phyloP scores from a whole-genome alignment of 202 grass and related monocot genomes.

The Miscanthus sacchariflorus region DNA sequence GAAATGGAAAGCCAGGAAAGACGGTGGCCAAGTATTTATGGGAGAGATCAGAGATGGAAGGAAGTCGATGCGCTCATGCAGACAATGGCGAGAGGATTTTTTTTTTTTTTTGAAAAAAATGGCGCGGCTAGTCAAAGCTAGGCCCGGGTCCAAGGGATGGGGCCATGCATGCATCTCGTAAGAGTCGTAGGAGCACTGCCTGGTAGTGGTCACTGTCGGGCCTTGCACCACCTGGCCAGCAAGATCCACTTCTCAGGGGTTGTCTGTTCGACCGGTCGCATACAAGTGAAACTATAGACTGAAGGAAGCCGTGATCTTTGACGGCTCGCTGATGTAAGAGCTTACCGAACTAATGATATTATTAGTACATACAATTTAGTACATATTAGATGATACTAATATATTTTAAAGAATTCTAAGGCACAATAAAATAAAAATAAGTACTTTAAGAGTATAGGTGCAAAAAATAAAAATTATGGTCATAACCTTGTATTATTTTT shows the following conservation, averaged over 20 bases:
- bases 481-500: too few species aligned
- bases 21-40: conserved; percentile 16
- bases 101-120: too few species aligned
- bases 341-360: too few species aligned
- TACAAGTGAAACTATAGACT: not conserved
- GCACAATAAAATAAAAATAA: too few species aligned
- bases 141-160: conserved; percentile 48
- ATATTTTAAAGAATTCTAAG: too few species aligned
- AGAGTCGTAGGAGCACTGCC: too few species aligned
- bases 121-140: conserved; percentile 33
- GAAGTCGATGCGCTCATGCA: not conserved
- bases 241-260: conserved; percentile 24
- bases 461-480: too few species aligned
- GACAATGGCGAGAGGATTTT: not conserved
- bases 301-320: too few species aligned
- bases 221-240: conserved; percentile 1
- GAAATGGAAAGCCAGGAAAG: conserved; percentile 39
- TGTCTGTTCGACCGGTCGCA: conserved; percentile 1
- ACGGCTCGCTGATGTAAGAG: too few species aligned
- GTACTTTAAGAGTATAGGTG: too few species aligned
- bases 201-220: not conserved
- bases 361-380: too few species aligned
- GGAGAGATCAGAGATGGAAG: not conserved
- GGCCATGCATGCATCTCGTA: not conserved
- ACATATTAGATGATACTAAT: too few species aligned